Base-by-base conservation (phyloP, 306 rosid genomes). In the Ormosia semicastrata region DNA sequence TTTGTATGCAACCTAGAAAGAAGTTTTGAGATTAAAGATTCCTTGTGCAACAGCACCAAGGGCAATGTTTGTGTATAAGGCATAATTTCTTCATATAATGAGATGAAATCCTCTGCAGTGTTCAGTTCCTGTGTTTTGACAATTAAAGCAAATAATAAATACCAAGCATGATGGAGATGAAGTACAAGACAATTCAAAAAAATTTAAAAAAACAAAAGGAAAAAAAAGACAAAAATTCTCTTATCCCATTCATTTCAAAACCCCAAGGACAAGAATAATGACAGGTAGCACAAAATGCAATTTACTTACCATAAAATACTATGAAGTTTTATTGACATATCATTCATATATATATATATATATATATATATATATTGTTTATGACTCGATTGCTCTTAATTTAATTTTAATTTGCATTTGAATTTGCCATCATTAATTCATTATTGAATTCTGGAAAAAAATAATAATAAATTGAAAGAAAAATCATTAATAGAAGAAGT, bases 71-170 rank as follows among this genome's bases (percentile, higher is more conserved):
- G 98, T 36, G 87, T 94, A 54, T 79, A 66, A 3, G 97, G 94
- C 67, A 92, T 60, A 66, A 89, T 84, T 66, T 89, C 91, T 83
- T 91, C 99, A 13, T 95, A 89, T 43, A 88, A 89, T 18, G 91
- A 85, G 81, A 95, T 95, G 63, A 95, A 95, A 86, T 93, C 99
- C 85, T 87, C 98, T 0, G 99, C 94, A 0, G 99, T 95, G 81
- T 91, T 95, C 88, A 91, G 75, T 83, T 95, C 99, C 99, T 95
- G 80, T n/a, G 36, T 62, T 67, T 50, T 11, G 39, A 65, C 32
- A 85, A 41, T 41, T 10, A 24, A 57, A 49, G 41, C 11, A 77
- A 78, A 84, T 54, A 63, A 70, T 34, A 1, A 44, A 63, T 49
- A 59, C n/a, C 43, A 62, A 44, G 17, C 43, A 64, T 36, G 46